Evolutionary conservation across 2,329 filamentous ascomycete species (phyloP).

Genomic region (Paracoccidioides brasiliensis): DNA sequence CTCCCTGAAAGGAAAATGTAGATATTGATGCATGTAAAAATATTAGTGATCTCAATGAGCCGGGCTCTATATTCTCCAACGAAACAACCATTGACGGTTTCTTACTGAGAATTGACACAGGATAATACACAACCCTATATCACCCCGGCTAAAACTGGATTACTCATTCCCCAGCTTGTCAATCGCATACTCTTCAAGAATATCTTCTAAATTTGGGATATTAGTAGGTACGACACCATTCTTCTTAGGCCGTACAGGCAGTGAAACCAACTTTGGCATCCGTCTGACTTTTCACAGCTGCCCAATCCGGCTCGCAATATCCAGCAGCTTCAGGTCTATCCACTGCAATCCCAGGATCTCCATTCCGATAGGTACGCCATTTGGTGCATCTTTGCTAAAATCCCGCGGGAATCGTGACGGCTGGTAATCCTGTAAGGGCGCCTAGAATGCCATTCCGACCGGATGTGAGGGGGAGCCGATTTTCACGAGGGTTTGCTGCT

Average conservation of each 20-base stretch:
- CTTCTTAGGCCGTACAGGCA: not conserved
- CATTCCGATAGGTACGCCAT: conserved; percentile 51
- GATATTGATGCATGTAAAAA: too few species aligned
- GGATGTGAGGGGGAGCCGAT: conserved; percentile 42
- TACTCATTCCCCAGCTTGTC: not conserved
- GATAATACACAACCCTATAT: not conserved
- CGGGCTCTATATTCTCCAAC: not conserved
- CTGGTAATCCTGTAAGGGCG: conserved; percentile 41
- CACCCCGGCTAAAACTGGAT: not conserved
- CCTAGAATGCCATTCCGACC: conserved; percentile 47
- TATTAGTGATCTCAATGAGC: not conserved
- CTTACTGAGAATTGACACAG: not conserved
- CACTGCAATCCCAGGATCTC: conserved; percentile 48
- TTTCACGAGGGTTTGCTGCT: conserved; percentile 50
- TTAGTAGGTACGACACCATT: not conserved
- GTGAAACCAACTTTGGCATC: conserved; percentile 23
- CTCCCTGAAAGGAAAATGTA: too few species aligned
- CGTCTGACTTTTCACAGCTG: conserved; percentile 32
- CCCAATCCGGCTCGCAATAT: conserved; percentile 41
- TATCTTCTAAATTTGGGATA: not conserved
- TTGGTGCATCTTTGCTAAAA: conserved; percentile 27
- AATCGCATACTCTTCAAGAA: not conserved
- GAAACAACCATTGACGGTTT: not conserved
- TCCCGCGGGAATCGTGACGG: conserved; percentile 31
- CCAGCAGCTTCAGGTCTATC: conserved; percentile 41